These are phyloP conservation scores for Peribolospora kevripleyi DNA, from an alignment of 768 basidiomycete genomes.

Conservation along the genomic window DNA sequence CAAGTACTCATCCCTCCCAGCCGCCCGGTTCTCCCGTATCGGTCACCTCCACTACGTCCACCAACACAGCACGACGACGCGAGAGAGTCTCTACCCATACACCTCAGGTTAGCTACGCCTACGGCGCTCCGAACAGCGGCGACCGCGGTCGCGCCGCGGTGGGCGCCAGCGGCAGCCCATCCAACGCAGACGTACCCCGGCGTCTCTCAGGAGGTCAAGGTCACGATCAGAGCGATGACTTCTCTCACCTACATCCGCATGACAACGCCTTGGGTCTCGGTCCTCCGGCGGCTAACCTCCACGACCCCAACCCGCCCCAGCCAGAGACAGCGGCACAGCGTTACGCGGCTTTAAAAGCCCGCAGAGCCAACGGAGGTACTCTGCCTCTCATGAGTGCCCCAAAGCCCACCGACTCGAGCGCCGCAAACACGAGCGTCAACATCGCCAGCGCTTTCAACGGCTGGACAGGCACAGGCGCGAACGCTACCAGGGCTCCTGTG, in stretches of 20 bases:
- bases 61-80: background rate
- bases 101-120: slow-evolving; percentile 1
- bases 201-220: background rate
- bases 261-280: too few relatives aligned
- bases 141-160: background rate
- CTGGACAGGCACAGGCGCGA: slow-evolving; percentile 26
- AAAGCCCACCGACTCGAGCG: background rate
- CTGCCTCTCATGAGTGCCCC: too few relatives aligned
- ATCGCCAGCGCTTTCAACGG: slow-evolving; percentile 57
- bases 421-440: slow-evolving; percentile 47
- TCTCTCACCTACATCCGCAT: background rate
- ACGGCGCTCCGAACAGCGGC: background rate
- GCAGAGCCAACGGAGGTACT: background rate
- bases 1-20: background rate
- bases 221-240: background rate
- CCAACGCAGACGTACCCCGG: background rate
- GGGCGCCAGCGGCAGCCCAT: background rate
- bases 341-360: background rate
- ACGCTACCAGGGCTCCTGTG: background rate
- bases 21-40: background rate
- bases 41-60: background rate
- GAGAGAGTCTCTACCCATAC: slow-evolving; percentile 1
- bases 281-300: too few relatives aligned
- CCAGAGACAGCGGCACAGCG: background rate
- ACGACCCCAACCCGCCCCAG: background rate